phyloP scores from a whole-genome alignment of 208 protist species.

The Leishmania gerbilli region DNA sequence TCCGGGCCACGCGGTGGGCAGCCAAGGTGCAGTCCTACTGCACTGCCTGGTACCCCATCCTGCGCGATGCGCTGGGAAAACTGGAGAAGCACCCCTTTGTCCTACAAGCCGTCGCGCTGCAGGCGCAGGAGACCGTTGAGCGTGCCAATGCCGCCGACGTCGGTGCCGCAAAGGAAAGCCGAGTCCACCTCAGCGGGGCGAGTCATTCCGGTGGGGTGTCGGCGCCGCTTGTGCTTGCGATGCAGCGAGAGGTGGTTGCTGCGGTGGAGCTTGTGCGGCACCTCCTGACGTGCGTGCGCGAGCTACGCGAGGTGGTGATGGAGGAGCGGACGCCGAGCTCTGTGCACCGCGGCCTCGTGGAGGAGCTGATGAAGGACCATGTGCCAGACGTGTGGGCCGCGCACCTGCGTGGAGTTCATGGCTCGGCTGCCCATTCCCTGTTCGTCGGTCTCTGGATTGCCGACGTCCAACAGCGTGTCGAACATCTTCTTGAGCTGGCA shows the following conservation, averaged over 20 bases:
- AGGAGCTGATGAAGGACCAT: slow-evolving; percentile 72
- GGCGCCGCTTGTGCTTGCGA: slow-evolving; percentile 88
- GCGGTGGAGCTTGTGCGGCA: slow-evolving; percentile 63
- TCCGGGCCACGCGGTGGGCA: slow-evolving; percentile 47
- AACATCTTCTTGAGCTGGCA: slow-evolving; percentile 60
- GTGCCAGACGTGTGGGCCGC: slow-evolving; percentile 89
- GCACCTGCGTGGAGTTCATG: slow-evolving; percentile 38
- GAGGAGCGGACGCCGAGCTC: slow-evolving; percentile 90
- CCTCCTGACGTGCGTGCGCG: slow-evolving; percentile 71
- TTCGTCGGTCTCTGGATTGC: slow-evolving; percentile 58
- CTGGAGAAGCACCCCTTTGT: slow-evolving; percentile 44
- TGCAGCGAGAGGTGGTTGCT: slow-evolving; percentile 88
- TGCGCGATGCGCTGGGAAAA: slow-evolving; percentile 22
- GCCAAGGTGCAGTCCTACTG: slow-evolving; percentile 56
- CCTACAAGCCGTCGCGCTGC: slow-evolving; percentile 24
- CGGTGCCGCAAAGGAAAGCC: neutral
- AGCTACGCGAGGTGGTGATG: slow-evolving; percentile 65
- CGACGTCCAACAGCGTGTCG: slow-evolving; percentile 63
- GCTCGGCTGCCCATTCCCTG: slow-evolving; percentile 37
- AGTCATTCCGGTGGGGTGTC: slow-evolving; percentile 6
- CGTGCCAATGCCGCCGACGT: slow-evolving; percentile 7
- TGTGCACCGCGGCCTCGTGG: slow-evolving; percentile 83
- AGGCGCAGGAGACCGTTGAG: slow-evolving; percentile 25
- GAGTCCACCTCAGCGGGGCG: neutral
- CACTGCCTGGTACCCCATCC: slow-evolving; percentile 31